Base-by-base conservation (phyloP, 2,329 filamentous ascomycete species). In the Aspergillus pseudoviridinutans region DNA sequence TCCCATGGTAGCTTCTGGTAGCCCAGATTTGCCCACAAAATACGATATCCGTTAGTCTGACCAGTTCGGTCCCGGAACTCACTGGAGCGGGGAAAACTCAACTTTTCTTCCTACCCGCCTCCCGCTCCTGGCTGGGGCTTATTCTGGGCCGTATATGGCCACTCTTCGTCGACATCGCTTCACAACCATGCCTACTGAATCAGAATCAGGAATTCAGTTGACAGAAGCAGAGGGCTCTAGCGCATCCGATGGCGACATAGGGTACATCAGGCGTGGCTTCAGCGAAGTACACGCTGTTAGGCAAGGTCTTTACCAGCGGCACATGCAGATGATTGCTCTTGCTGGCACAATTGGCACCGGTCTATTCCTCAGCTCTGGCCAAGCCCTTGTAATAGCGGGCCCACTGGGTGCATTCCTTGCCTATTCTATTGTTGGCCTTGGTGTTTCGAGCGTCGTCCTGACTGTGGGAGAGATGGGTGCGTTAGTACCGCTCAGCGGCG, bases 331-430 rank as follows among this genome's bases (percentile, higher is more conserved):
- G 71, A 74, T 75, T 49, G 71, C 73, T 12, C 60, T 76, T 14
- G 72, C 72, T 3, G 72, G 74, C 32, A 73, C 70, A 3, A 71
- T 75, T 44, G 72, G 73, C 9, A 75, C 72, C 0, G 72, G 73
- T 50, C 65, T 75, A 1, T 75, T 76, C 32, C 64, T 75, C 10
- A 67, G 71, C 38, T 73, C 69, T 17, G 73, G 73, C 3, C 58
- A 59, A 44, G 71, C 71, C 4, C 68, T 75, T 47, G 65, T 66
- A 1, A 63, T 61, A 25, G 66, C 66, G 14, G 73, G 73, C 2
- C 73, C 73, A 12, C 46, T 70, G 6, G 69, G 70, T 4, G 68
- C 68, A 0, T 68, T 71, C 25, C 58, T 79, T 7, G 74, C 69
- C 17, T 78, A 78, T 53, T 46, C 66, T 0, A 66, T 75, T 42